phyloP scores from a whole-genome alignment of 306 rosid species.

The Oemleria cerasiformis region DNA sequence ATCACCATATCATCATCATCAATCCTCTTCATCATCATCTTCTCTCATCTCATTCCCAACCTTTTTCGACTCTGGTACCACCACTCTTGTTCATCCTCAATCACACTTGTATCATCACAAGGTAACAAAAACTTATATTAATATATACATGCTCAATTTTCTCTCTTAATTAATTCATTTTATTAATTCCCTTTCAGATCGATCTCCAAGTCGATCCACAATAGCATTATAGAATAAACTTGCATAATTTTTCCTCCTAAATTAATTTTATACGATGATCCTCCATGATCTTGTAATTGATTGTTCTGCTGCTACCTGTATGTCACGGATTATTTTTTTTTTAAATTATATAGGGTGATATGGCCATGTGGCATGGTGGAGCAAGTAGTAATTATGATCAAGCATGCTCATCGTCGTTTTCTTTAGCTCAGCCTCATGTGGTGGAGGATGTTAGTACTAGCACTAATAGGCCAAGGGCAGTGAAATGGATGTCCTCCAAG shows the following conservation, averaged over 20 bases:
- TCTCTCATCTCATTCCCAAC: conserved; percentile 21
- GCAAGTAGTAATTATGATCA: conserved; percentile 33
- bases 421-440: conserved; percentile 26
- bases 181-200: not conserved
- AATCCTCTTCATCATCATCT: conserved; percentile 33
- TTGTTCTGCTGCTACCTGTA: too few species aligned
- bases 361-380: conserved; percentile 16
- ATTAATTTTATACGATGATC: too few species aligned
- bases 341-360: conserved; percentile 24
- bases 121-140: conserved; percentile 35
- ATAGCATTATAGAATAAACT: too few species aligned
- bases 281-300: too few species aligned
- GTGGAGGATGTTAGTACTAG: conserved; percentile 19
- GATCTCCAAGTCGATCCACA: too few species aligned
- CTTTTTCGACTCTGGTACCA: conserved; percentile 25
- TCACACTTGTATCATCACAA: conserved; percentile 29
- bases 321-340: too few species aligned
- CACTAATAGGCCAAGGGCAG: conserved; percentile 30
- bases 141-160: not conserved
- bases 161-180: not conserved
- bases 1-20: not conserved
- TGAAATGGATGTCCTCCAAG: conserved; percentile 72
- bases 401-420: conserved; percentile 15
- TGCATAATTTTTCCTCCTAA: too few species aligned
- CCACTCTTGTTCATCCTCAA: conserved; percentile 10